phyloP scores from a whole-genome alignment of 805 yeast genomes.

The Maudiozyma turicensis region DNA sequence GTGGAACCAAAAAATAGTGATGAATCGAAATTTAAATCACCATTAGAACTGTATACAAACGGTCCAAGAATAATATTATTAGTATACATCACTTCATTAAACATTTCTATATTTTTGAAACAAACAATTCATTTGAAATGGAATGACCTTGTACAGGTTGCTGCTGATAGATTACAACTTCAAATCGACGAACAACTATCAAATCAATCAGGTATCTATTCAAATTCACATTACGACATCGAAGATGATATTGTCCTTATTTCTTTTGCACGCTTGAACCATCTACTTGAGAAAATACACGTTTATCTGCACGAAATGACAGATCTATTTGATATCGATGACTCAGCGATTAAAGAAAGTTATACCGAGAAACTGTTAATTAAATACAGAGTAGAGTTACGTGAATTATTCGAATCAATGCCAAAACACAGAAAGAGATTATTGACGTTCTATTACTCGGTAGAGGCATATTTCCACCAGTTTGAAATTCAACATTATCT shows the following conservation, averaged over 20 bases:
- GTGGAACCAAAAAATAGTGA: constrained; percentile 8
- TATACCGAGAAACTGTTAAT: constrained; percentile 11
- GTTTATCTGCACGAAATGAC: constrained; percentile 35
- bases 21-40: constrained; percentile 13
- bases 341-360: constrained; percentile 10
- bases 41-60: constrained; percentile 14
- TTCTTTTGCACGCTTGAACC: constrained; percentile 47
- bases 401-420: constrained; percentile 32
- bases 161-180: constrained; percentile 4
- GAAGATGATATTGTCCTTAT: constrained; percentile 42
- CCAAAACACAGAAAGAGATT: constrained; percentile 32
- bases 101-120: constrained; percentile 55
- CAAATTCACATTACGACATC: neutral
- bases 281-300: constrained; percentile 53
- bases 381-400: constrained; percentile 43
- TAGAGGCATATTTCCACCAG: constrained; percentile 58
- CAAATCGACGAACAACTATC: neutral
- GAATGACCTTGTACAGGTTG: constrained; percentile 31
- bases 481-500: constrained; percentile 33
- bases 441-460: constrained; percentile 47
- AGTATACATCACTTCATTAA: constrained; percentile 52
- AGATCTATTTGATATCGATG: constrained; percentile 9
- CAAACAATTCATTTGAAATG: constrained; percentile 54
- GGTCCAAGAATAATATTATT: constrained; percentile 31
- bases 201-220: neutral